Conservation (phyloP, 139 green algal genomes). For the Picochlorum sp. region DNA sequence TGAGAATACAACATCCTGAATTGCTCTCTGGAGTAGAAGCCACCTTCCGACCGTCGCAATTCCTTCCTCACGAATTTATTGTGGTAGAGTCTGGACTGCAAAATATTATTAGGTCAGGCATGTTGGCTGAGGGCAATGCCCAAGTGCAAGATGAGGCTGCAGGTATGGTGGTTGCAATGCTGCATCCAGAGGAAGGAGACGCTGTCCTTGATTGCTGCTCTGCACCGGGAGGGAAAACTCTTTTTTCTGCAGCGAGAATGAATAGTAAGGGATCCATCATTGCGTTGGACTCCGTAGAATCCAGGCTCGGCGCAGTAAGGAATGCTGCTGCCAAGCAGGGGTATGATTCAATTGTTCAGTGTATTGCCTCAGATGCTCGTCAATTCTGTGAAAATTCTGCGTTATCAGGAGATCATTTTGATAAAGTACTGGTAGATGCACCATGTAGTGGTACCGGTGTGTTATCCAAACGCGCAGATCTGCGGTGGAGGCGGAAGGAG, state of each 20-base stretch:
- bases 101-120: conserved; percentile 34
- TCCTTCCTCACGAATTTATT: conserved; percentile 65
- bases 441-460: conserved; percentile 85
- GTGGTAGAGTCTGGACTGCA: conserved; percentile 52
- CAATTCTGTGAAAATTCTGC: conserved; percentile 3
- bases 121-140: conserved; percentile 21
- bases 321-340: conserved; percentile 20
- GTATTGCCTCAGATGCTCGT: conserved; percentile 4
- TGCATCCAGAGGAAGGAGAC: conserved; percentile 72
- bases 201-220: conserved; percentile 77
- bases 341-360: not conserved
- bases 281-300: conserved; percentile 38
- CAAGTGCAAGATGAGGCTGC: conserved; percentile 77
- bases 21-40: not conserved
- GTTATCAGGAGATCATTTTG: conserved; percentile 31
- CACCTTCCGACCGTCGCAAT: conserved; percentile 14
- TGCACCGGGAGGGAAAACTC: conserved; percentile 79
- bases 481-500: conserved; percentile 67
- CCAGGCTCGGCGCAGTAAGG: conserved; percentile 28
- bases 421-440: conserved; percentile 80
- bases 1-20: not conserved
- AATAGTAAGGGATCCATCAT: conserved; percentile 38
- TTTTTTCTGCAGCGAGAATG: conserved; percentile 70
- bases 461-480: conserved; percentile 75
- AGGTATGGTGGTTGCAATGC: conserved; percentile 66